These are phyloP conservation scores for Suhomyces kilbournensis DNA, from an alignment of 805 yeast species.

Conservation along the genomic window DNA sequence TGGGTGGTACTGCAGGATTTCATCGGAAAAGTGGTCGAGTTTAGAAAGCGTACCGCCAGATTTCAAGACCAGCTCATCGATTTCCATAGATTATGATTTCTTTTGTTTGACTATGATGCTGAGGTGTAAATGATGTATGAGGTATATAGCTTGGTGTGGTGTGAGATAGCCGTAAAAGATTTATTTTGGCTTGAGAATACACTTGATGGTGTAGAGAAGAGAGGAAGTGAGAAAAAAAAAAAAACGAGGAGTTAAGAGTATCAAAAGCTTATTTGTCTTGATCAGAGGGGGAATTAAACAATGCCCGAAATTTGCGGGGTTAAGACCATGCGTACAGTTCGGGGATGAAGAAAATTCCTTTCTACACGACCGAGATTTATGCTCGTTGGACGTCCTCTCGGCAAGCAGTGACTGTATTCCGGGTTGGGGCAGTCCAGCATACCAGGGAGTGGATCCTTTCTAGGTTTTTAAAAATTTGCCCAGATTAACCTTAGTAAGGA, in stretches of 20 bases:
- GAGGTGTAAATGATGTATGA: background rate
- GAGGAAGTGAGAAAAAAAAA: background rate
- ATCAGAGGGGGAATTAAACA: background rate
- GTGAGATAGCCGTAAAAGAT: background rate
- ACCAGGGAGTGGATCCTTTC: background rate
- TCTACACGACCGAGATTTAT: background rate
- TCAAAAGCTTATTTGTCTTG: background rate
- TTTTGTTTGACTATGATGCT: background rate
- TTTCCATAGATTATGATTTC: background rate
- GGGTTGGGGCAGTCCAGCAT: background rate
- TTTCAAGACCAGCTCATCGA: background rate
- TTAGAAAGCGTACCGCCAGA: background rate
- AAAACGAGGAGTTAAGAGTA: background rate
- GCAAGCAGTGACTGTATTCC: background rate
- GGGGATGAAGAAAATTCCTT: background rate
- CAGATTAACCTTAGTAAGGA: background rate
- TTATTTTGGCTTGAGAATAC: background rate
- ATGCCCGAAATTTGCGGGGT: background rate
- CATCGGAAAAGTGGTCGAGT: background rate
- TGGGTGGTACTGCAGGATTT: background rate
- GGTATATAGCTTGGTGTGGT: background rate
- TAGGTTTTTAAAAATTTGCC: background rate
- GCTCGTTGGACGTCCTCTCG: background rate
- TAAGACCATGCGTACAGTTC: background rate
- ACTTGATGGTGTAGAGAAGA: background rate